Evolutionary conservation across 768 basidiomycete species (phyloP).

Genomic region (Mycena pura): DNA sequence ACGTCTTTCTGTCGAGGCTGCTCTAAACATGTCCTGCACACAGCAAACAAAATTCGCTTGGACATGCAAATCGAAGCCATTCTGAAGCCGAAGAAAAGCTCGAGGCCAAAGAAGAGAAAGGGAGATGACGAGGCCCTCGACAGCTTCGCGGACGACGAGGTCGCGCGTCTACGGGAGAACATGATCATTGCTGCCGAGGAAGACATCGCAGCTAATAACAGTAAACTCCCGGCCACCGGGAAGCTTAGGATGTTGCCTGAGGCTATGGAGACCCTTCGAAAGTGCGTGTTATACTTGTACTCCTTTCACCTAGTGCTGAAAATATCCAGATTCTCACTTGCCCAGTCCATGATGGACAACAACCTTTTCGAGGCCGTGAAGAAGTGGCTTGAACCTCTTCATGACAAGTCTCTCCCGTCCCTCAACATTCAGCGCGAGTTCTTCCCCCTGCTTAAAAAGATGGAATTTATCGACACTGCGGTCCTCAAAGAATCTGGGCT

Average conservation of each 20-base stretch:
- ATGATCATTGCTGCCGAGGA: conserved; percentile 90
- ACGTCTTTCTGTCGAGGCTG: neutral
- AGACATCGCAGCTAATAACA: conserved; percentile 80
- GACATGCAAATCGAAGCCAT: conserved; percentile 90
- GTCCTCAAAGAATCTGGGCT: conserved; percentile 92
- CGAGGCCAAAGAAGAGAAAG: conserved; percentile 75
- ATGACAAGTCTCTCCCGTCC: conserved; percentile 90
- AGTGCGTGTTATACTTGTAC: conserved; percentile 61
- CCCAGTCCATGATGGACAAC: conserved; percentile 94
- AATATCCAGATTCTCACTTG: conserved; percentile 70
- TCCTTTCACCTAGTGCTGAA: conserved; percentile 13
- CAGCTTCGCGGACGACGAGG: conserved; percentile 88
- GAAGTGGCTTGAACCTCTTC: conserved; percentile 93
- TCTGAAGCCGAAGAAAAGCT: conserved; percentile 77
- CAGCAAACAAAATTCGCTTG: conserved; percentile 79
- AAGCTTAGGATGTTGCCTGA: conserved; percentile 88
- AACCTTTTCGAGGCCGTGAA: conserved; percentile 90
- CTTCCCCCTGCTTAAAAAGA: conserved; percentile 81
- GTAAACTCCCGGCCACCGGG: conserved; percentile 80
- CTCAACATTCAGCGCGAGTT: conserved; percentile 95
- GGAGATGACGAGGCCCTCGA: conserved; percentile 85
- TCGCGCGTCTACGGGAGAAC: conserved; percentile 83
- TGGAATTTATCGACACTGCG: conserved; percentile 90
- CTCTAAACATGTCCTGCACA: conserved; percentile 8
- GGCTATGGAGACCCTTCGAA: conserved; percentile 92